Conservation (phyloP, 2,329 filamentous ascomycete genomes). For the Seiridium cupressi region DNA sequence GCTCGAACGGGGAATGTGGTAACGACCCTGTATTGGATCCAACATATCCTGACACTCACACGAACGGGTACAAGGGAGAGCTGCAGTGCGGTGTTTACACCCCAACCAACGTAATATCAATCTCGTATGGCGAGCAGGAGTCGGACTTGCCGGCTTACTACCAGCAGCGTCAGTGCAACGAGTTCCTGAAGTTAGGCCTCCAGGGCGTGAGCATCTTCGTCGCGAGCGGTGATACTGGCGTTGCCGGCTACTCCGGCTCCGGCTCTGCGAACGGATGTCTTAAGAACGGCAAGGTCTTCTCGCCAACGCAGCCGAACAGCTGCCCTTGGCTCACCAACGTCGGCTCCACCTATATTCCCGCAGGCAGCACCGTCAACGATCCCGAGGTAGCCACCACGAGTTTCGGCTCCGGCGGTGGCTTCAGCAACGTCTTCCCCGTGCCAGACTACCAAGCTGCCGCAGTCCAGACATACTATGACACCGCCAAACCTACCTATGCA, state of each 20-base stretch:
- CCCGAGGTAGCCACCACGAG: constrained; percentile 17
- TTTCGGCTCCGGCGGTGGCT: constrained; percentile 37
- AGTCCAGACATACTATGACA: constrained; percentile 36
- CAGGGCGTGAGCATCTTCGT: constrained; percentile 11
- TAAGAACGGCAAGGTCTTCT: constrained; percentile 30
- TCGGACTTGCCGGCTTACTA: constrained; percentile 46
- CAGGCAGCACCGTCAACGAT: constrained; percentile 3
- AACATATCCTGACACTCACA: constrained; percentile 33
- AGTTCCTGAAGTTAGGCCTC: constrained; percentile 45
- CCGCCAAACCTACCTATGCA: constrained; percentile 12
- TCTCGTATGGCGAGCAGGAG: constrained; percentile 51
- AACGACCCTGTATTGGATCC: constrained; percentile 16
- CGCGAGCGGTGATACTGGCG: constrained; percentile 11
- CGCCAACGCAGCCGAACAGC: constrained; percentile 40
- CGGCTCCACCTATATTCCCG: constrained; percentile 25
- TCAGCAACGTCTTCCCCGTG: constrained; percentile 39
- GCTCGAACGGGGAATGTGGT: constrained; percentile 21
- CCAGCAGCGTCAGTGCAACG: constrained; percentile 47
- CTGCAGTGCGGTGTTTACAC: constrained; percentile 41
- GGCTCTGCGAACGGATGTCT: constrained; percentile 19
- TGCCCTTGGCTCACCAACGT: constrained; percentile 49
- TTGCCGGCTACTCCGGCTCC: constrained; percentile 4
- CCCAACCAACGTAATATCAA: constrained; percentile 49
- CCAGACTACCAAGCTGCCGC: constrained; percentile 37
- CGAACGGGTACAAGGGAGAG: constrained; percentile 38